phyloP scores from a whole-genome alignment of 2,329 filamentous ascomycete species.

The Penicillium brevicompactum region DNA sequence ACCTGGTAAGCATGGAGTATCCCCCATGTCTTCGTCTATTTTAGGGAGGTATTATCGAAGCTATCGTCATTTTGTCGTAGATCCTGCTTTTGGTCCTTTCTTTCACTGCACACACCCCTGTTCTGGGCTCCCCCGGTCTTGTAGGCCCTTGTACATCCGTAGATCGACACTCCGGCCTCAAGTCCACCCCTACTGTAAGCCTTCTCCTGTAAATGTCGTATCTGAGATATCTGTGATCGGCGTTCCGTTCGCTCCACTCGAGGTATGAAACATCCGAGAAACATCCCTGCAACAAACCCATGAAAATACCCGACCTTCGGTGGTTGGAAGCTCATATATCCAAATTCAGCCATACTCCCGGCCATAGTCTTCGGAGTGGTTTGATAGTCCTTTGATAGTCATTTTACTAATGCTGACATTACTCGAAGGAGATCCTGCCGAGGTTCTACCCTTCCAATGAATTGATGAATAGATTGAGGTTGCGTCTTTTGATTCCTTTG shows the following conservation, averaged over 20 bases:
- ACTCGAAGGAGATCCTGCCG: not conserved
- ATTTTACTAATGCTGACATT: not conserved
- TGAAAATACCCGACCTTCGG: not conserved
- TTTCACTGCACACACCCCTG: too few species aligned
- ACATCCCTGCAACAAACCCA: not conserved
- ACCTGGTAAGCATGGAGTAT: not conserved
- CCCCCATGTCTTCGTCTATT: conserved; percentile 5
- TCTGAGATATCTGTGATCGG: conserved; percentile 5
- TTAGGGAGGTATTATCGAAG: conserved; percentile 8
- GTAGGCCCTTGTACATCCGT: not conserved
- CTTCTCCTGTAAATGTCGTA: not conserved
- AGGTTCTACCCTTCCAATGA: not conserved
- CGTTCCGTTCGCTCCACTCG: conserved; percentile 5
- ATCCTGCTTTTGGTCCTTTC: conserved; percentile 1
- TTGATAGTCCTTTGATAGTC: conserved; percentile 5
- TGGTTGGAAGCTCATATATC: not conserved
- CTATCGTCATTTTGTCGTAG: conserved; percentile 3
- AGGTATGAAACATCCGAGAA: conserved; percentile 6
- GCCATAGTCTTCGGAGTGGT: conserved; percentile 1
- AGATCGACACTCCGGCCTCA: not conserved
- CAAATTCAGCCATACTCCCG: conserved; percentile 6
- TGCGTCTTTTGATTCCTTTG: too few species aligned
- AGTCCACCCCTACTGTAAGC: too few species aligned
- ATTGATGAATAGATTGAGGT: not conserved
- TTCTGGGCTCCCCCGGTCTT: too few species aligned